Evolutionary conservation across 148 eudicot species (phyloP), one percentile per base, ranked within the genome.

Genomic region (Rhododendron ovatum): DNA sequence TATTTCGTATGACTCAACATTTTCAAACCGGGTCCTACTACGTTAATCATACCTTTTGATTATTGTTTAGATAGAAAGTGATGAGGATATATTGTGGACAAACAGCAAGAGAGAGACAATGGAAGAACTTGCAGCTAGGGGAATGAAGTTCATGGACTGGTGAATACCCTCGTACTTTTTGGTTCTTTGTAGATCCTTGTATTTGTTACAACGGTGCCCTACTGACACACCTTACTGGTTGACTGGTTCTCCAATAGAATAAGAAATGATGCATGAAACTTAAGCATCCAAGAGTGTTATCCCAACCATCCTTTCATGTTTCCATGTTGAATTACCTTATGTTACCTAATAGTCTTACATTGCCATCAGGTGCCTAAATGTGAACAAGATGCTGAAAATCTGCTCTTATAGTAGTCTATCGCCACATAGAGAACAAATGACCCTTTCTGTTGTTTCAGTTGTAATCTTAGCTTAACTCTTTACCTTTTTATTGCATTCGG

Each of bases 141-240:
- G 99, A 89, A 86, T 91, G 90, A 89, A 92, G 81, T 96, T 96
- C 87, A 48, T 96, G 86, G 93, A 95, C 87, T 96, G 99, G 99
- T 93, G 81, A 90, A 84, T 88, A 47, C 85, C 78, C 63, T 76
- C 26, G 0, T 55, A 86, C 26, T 15, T 73, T 82, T 50, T 84
- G 48, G 8, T 50, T 73, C 41, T 84, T 61, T 78, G 71, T 63
- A n/a, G 76, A 61, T 79, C 81, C 65, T 85, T 35, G 28, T 12
- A 12, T 84, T 20, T 6, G 5, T 51, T 84, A 9, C 1, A 69
- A 48, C 30, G 33, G 67, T 51, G 9, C 11, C n/a, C 59, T 9
- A 33, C 12, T 28, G 30, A 47, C 45, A 84, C 51, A 15, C 30
- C 86, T 84, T 84, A 37, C 35, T 35, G 69, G 24, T 43, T 84